Conservation (phyloP, 2,329 filamentous ascomycete genomes). For the Phoma sp. region DNA sequence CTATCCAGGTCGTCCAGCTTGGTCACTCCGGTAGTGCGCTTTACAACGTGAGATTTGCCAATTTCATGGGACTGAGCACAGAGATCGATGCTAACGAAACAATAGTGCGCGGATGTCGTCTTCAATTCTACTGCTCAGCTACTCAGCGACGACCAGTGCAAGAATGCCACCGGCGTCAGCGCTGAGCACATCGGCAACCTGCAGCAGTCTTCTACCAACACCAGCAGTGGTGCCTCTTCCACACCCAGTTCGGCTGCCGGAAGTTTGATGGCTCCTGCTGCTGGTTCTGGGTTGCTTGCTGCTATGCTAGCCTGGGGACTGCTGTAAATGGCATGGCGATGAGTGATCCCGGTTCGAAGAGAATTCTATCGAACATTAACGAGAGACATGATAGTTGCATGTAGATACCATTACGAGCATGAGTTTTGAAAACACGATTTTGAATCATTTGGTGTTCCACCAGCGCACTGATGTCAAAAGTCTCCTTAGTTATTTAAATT, state of each 20-base stretch:
- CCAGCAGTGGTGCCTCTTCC: not conserved
- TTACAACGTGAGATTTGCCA: constrained; percentile 48
- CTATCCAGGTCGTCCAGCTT: constrained; percentile 55
- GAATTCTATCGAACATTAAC: no score
- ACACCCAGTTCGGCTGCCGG: constrained; percentile 23
- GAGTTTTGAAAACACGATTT: no score
- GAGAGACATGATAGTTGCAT: no score
- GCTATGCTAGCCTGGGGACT: constrained; percentile 29
- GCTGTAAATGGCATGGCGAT: constrained; percentile 5
- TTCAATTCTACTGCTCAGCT: constrained; percentile 49
- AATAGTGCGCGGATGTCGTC: constrained; percentile 53
- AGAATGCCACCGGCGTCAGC: constrained; percentile 49
- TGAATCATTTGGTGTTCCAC: no score
- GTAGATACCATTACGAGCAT: no score
- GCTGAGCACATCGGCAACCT: constrained; percentile 39
- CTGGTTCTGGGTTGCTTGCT: constrained; percentile 27
- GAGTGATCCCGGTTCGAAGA: no score
- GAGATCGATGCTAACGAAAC: no score
- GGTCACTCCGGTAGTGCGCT: constrained; percentile 48
- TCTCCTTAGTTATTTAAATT: no score
- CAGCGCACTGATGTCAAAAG: no score
- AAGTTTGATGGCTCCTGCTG: constrained; percentile 18
- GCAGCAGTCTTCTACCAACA: constrained; percentile 4
- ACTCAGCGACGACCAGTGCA: constrained; percentile 46
- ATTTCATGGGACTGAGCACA: no score